Evolutionary conservation across 2,329 filamentous ascomycete species (phyloP), one percentile per base, ranked within the genome.

Genomic region (Exophiala sp.): DNA sequence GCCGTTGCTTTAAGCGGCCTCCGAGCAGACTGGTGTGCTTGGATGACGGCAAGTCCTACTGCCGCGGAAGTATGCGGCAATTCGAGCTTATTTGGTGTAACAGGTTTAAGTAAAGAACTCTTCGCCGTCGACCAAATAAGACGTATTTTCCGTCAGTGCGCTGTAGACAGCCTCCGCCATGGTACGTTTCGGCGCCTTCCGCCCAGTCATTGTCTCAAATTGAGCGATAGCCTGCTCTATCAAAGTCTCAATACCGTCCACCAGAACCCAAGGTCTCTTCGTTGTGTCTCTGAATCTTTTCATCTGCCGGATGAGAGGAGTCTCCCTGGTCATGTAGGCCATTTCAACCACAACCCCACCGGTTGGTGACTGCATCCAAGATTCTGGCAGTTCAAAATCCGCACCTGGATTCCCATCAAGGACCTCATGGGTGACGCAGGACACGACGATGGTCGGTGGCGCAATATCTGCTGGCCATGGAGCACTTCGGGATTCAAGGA

Each of bases 211-310:
- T 2, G 91, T 71, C 69, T 92, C 88, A 65, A 91, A 92, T 63
- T 91, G 88, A 1, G 88, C 87, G 69, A 88, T 88, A 0, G 86
- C 88, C 66, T 91, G 88, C 66, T 91, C 88, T 0, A 86, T 86
- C 11, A 92, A 70, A 43, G 91, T 77, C 62, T 91, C 87, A 10
- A 91, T 72, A 0, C 88, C 88, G 63, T 91, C 86, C 69, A 91
- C 82, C 14, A 87, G 78, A 0, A 90, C 84, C 87, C 87, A 91
- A 5, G 69, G 70, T 33, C 65, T 65, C 5, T 66, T 66, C 4
- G 38, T 87, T 78, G 59, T 78, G 74, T 51, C 82, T 73, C 16
- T 82, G 75, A 67, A 82, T 71, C 48, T 75, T 72, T 84, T 78
- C 50, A 88, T 83, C 63, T 91, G 88, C 32, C 78, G 76, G 40